Evolutionary conservation across 2,329 filamentous ascomycete species (phyloP), one percentile per base, ranked within the genome.

Genomic region (Dissoconium aciculare): DNA sequence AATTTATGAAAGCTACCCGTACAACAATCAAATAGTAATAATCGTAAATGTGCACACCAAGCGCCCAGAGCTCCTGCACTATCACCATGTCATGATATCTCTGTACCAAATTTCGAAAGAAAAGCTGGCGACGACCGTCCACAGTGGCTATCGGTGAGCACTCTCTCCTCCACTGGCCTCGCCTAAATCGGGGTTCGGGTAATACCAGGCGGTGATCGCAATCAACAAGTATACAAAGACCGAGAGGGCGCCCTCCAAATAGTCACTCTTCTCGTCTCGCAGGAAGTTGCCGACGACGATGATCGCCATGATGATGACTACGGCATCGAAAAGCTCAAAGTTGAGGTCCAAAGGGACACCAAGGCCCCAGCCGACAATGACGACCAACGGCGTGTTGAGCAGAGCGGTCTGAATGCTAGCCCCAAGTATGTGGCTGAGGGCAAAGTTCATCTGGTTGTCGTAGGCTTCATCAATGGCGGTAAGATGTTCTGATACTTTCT

Each of bases 371-470:
- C 78, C 81, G 28, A 91, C 77, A 21, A 93, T 65, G 17, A 92
- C 73, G 5, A 82, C 74, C 3, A 93, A 66, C 0, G 85, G 84
- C 0, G 76, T 82, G 51, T 91, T 93, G 50, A 93, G 73, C 17
- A 93, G 67, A 1, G 84, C 82, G 0, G 85, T 94, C 57, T 93
- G 85, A 35, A 93, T 77, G 1, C 80, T 87, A 2, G 83, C 76
- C 27, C 82, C 83, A 25, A 93, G 71, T 31, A 89, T 80, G 52
- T 93, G 83, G 26, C 80, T 78, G 15, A 89, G 65, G 0, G 82
- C 81, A 52, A 85, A 77, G 58, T 87, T 87, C 66, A 55, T 54
- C 51, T 77, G 73, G 50, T 80, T 71, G 47, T 82, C 78, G 67
- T 76, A 87, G 12, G 82, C 82, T 62, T 89, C 81, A 46, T 89